Base-by-base conservation (phyloP, 192 early-diverging fungal species). In the Coemansia umbellata region DNA sequence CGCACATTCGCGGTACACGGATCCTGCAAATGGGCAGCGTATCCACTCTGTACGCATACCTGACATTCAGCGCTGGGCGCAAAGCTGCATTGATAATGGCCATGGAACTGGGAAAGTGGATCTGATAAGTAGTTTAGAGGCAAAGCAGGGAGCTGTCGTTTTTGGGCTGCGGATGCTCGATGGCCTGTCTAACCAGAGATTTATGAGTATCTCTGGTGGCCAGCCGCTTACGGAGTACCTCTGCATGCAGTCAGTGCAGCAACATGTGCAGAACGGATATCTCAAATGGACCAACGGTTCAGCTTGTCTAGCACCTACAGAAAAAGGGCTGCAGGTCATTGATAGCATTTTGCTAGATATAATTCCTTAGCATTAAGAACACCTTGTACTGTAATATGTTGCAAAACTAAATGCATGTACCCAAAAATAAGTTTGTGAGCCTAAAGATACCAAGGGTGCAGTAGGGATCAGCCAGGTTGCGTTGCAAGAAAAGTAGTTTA, bases 1-100 rank as follows among this genome's bases (percentile, higher is more conserved):
- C 31, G 82, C 82, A 3, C 82, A 84, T 21, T 80, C 80, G 15
- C 69, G 79, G 8, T 60, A 70, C 42, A 48, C 55, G n/a, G 65
- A 73, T 22, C 66, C 65, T 1, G 28, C 0, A 17, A 66, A 45
- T 27, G 50, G 62, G 3, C 28, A 19, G 40, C 61, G 61, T 0
- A 3, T 58, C 24, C 33, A 59, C 36, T 49, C 65, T 5, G 37
- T 69, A 24, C 50, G 71, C 27, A 53, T 72, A 4, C 69, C 64
- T 3, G 55, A 69, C 31, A 60, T 66, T 17, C 47, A 17, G 36
- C 43, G 58, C 2, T 69, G 65, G 77, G 41, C 37, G 33, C 44
- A 57, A 44, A 26, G 23, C n/a, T 69, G 77, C 58, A 56, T 60
- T 26, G 15, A 8, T 3, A 8, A 23, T 2, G 69, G 66, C 27